Evolutionary conservation across 306 rosid species (phyloP).

Genomic region (Casuarina glauca): DNA sequence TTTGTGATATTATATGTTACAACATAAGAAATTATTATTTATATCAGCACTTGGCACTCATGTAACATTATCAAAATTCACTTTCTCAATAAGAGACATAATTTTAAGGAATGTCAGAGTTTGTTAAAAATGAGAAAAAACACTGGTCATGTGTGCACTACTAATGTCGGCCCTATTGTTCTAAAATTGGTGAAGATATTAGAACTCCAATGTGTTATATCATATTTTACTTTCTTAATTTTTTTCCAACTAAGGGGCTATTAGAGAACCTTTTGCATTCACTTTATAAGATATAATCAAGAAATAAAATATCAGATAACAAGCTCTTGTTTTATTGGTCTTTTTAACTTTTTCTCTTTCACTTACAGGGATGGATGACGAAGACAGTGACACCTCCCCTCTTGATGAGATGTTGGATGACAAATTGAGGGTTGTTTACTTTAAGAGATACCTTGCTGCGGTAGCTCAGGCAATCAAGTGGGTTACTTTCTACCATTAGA

Average conservation of each 20-base stretch:
- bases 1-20: too few relatives aligned
- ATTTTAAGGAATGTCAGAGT: too few relatives aligned
- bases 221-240: neutral
- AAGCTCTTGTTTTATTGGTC: neutral
- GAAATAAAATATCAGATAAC: neutral
- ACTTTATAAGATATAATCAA: neutral
- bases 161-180: too few relatives aligned
- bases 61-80: too few relatives aligned
- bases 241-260: neutral
- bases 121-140: too few relatives aligned
- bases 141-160: too few relatives aligned
- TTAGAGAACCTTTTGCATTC: neutral
- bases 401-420: constrained; percentile 81
- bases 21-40: too few relatives aligned
- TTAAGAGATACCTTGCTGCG: constrained; percentile 61
- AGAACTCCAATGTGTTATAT: neutral
- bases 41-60: too few relatives aligned
- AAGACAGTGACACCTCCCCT: constrained; percentile 53
- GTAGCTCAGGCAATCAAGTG: constrained; percentile 81
- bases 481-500: constrained; percentile 30
- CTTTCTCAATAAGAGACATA: too few relatives aligned
- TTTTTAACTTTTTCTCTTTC: neutral
- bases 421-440: constrained; percentile 73
- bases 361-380: constrained; percentile 88
- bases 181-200: too few relatives aligned